phyloP scores from a whole-genome alignment of 202 grass and related monocot genomes.

The Alloteropsis angusta region DNA sequence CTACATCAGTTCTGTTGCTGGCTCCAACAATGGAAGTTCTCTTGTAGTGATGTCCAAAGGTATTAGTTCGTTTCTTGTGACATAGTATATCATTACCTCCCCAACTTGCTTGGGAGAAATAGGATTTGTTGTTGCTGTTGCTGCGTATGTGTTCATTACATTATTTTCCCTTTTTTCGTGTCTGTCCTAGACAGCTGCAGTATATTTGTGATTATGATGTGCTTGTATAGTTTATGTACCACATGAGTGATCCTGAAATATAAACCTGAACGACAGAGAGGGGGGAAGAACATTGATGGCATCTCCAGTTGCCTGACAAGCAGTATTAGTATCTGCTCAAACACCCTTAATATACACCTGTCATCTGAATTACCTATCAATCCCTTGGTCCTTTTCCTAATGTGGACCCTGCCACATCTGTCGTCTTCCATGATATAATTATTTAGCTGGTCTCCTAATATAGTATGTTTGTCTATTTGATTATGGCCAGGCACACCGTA shows the following conservation, averaged over 20 bases:
- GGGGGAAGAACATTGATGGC: background rate
- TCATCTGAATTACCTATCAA: background rate
- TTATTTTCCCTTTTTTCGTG: background rate
- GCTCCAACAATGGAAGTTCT: conserved; percentile 53
- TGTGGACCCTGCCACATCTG: background rate
- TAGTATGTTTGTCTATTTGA: background rate
- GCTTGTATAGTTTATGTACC: background rate
- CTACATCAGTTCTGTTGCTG: conserved; percentile 65
- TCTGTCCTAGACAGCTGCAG: background rate
- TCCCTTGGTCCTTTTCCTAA: background rate
- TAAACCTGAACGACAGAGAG: background rate
- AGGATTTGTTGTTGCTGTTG: background rate
- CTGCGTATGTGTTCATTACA: background rate
- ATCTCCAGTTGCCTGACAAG: background rate
- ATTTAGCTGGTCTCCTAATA: conserved; percentile 6
- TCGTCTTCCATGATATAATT: background rate
- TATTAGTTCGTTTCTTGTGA: background rate
- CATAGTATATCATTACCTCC: background rate
- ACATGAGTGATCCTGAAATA: no score
- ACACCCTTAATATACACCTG: background rate
- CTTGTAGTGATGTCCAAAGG: conserved; percentile 77
- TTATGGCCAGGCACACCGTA: conserved; percentile 47
- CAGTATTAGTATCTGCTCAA: background rate
- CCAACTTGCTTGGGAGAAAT: background rate
- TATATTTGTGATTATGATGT: background rate